Base-by-base conservation (phyloP, 1,284 basidiomycete species). In the Sanghuangporus weigelae region DNA sequence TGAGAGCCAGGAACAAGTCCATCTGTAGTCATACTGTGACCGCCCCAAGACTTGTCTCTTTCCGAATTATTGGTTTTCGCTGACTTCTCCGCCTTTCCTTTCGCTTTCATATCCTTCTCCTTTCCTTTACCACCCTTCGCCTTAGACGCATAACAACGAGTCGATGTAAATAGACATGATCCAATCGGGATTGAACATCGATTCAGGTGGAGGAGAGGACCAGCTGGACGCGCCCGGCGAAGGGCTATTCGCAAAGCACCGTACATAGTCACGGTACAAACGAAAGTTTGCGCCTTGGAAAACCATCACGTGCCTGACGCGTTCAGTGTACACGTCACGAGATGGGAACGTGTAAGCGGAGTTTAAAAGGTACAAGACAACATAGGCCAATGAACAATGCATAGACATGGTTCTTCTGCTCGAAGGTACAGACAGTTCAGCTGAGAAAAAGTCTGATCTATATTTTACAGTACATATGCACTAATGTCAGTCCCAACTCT, bases 1-100 rank as follows among this genome's bases (percentile, higher is more conserved):
- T 77, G 72, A 40, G 74, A 77, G 16, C 70, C 73, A 7, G 76
- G 75, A 26, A 76, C 66, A 50, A 77, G 71, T 26, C 57, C 60
- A 12, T 59, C 57, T 1, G 67, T 59, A 38, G n/a, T 50, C 35
- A 38, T 57, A n/a, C 57, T 26, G 14, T 56, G 51, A 0, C 51
- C 60, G 2, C 64, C 26, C 49, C 50, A 26, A 46, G 53, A 54
- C 31, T 54, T 54, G 35, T 54, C 53, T 54, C 31, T 38, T 14
- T 54, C 53, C 7, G 53, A n/a, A n/a, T 36, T 11, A 55, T 26
- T n/a, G 11, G 31, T 16, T 46, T 48, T 46, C 16, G 21, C 40
- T 2, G 50, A 42, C 38, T 56, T 54, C 16, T 36, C 38, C 7
- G 14, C 42, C 11, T 16, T 53, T 36, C 16, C 31, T n/a, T 53